Evolutionary conservation across 1,284 basidiomycete genomes (phyloP), one percentile per base, ranked within the genome.

Genomic region (Cronartium quercuum): DNA sequence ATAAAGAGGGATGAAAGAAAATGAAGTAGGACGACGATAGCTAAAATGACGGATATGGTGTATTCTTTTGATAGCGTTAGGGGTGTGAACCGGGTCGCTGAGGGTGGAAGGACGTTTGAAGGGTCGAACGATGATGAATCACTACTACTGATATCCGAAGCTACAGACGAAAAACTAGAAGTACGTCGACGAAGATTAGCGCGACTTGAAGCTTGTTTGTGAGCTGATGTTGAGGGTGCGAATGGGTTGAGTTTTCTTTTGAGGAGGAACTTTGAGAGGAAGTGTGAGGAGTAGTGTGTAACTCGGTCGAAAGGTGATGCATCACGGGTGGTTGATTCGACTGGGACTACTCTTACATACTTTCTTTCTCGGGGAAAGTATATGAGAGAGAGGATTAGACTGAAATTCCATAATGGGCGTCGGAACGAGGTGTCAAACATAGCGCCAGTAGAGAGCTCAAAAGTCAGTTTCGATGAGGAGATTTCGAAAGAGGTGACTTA

Each of bases 331-430:
- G 60, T 38, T 1, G 44, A 42, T 71, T 71, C 69, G 4, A 71
- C 69, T 29, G 69, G 69, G 3, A 71, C 61, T 7, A 71, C 69
- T 34, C 69, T 29, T 42, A 65, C 62, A 55, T 71, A 71, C 40
- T 71, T 71, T 9, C n/a, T n/a, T 38, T 71, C 62, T 35, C 44
- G 68, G 4, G 69, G 69, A 62, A 71, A 98, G 85, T 94, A 98
- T 61, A 91, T 83, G 82, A 98, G 89, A 83, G 91, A 98, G 2
- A 98, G 86, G 0, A 94, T 86, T 76, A 96, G 85, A 63, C 93
- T 96, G 79, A 40, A 76, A 65, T 58, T 74, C 65, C 74, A 38
- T 37, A 15, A 51, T 3, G 34, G 47, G 18, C 10, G 38, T 6
- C 18, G 34, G 55, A 76, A 29, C 57, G 37, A 63, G 40, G 61